Percentiles rank a stretch among this genome's conserved stretches.
Conservation (phyloP, 2,329 filamentous ascomycete genomes). For the Colletotrichum paranaense region DNA sequence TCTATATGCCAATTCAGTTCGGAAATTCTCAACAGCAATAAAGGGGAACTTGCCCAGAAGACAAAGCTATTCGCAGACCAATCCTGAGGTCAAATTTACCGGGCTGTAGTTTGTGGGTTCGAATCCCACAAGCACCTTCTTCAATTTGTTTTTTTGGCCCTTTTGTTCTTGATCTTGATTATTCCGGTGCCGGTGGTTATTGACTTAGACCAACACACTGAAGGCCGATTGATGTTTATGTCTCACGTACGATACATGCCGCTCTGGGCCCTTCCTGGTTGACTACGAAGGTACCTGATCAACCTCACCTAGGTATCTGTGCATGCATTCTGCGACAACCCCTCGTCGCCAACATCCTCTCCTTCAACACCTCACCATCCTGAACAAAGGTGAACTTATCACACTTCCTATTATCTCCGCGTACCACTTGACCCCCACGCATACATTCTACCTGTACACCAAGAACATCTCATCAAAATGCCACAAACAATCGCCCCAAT, state of each 20-base stretch:
- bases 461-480: not conserved
- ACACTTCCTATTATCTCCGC: not conserved
- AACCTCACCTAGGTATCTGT: not conserved
- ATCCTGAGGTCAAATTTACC: too few species aligned
- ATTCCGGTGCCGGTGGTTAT: too few species aligned
- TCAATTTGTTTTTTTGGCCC: too few species aligned
- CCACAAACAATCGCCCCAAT: constrained; percentile 43
- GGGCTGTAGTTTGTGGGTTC: too few species aligned
- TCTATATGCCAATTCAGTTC: too few species aligned
- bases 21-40: not conserved
- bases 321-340: constrained; percentile 9
- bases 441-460: not conserved
- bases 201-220: too few species aligned
- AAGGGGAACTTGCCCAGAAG: not conserved
- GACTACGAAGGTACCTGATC: not conserved
- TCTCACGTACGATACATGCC: not conserved
- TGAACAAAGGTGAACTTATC: not conserved
- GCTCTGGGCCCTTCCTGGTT: constrained; percentile 9
- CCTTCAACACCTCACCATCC: not conserved
- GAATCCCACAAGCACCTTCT: too few species aligned
- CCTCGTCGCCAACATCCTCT: not conserved
- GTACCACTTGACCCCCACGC: not conserved
- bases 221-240: not conserved
- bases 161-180: too few species aligned
- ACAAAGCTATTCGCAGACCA: too few species aligned